A percentile compares a stretch with the other conserved stretches of the same genome.
Evolutionary conservation across 2,329 filamentous ascomycete genomes (phyloP).

Genomic region (Clarireedia hainanense): DNA sequence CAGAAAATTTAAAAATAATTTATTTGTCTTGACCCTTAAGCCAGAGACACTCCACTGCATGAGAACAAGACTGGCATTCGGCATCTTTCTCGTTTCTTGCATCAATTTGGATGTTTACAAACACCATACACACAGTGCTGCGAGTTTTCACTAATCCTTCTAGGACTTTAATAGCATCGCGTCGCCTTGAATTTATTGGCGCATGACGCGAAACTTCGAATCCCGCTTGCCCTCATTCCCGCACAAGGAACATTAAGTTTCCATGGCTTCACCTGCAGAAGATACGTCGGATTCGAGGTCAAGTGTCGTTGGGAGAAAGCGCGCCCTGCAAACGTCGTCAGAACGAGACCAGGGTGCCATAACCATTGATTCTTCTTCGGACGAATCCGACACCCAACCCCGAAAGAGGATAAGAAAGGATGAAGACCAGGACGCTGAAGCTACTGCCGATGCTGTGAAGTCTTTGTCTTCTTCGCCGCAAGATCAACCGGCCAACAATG

Average conservation of each 20-base stretch:
- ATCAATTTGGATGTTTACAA: neutral
- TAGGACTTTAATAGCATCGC: neutral
- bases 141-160: constrained; percentile 6
- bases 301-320: constrained; percentile 3
- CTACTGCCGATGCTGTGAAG: neutral
- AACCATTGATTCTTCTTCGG: constrained; percentile 6
- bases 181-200: too few species aligned
- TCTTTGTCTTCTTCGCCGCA: neutral
- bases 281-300: constrained; percentile 7
- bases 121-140: neutral
- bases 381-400: neutral
- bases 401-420: constrained; percentile 1
- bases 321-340: constrained; percentile 3
- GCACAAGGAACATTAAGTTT: neutral
- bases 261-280: neutral
- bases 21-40: too few species aligned
- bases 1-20: too few species aligned
- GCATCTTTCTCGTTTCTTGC: neutral
- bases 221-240: neutral
- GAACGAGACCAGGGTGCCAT: neutral
- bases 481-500: neutral
- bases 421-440: neutral
- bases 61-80: neutral
- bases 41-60: neutral
- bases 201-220: neutral